Evolutionary conservation across 2,329 filamentous ascomycete species (phyloP).

Genomic region (Pseudomassariella vexata): DNA sequence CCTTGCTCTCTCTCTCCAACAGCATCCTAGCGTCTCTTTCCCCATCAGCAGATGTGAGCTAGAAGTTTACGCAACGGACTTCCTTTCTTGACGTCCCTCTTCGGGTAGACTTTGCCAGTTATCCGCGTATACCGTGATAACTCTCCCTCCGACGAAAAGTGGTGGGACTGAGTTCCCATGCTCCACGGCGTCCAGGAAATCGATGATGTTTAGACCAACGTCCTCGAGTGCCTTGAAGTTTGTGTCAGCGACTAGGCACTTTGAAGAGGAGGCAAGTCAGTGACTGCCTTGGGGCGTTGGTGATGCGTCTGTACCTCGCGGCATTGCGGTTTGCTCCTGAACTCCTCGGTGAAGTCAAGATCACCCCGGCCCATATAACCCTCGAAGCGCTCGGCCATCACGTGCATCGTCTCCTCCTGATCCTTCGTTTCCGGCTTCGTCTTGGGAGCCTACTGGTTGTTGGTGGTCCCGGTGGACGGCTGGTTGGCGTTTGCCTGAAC

Average conservation of each 20-base stretch:
- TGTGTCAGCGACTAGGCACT: too few species aligned
- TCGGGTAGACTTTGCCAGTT: constrained; percentile 38
- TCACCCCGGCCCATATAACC: too few species aligned
- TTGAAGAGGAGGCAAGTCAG: background rate
- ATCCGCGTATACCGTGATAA: constrained; percentile 30
- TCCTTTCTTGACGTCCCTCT: constrained; percentile 31
- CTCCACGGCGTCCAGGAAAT: constrained; percentile 35
- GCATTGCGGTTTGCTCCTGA: constrained; percentile 38
- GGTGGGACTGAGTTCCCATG: constrained; percentile 17
- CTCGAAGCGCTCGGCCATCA: too few species aligned
- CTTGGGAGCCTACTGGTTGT: too few species aligned
- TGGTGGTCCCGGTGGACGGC: too few species aligned
- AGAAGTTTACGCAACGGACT: constrained; percentile 34
- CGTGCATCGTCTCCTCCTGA: too few species aligned
- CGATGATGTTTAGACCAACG: constrained; percentile 42
- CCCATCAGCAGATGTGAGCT: constrained; percentile 25
- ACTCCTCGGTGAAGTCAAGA: constrained; percentile 30
- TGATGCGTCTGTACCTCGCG: constrained; percentile 27
- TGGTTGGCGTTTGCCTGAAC: too few species aligned
- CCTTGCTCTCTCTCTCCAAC: constrained; percentile 5
- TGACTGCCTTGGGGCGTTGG: too few species aligned
- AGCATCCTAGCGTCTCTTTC: background rate
- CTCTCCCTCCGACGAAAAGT: constrained; percentile 24
- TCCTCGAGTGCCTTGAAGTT: constrained; percentile 29
- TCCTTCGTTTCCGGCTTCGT: too few species aligned